phyloP scores from a whole-genome alignment of 495 filamentous ascomycete species.

The Aspergillus nanangensis region DNA sequence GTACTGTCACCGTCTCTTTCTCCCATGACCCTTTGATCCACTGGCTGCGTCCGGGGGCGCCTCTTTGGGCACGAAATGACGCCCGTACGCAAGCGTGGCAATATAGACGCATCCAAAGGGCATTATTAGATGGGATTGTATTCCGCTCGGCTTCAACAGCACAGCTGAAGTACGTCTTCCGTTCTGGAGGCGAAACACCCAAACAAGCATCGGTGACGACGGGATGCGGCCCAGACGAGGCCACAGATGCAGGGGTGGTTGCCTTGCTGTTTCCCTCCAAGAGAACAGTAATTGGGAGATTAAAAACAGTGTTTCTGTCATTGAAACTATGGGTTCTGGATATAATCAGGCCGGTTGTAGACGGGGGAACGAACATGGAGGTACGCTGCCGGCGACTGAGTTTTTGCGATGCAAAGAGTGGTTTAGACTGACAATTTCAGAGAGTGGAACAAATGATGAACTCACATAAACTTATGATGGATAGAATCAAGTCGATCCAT shows the following conservation, averaged over 20 bases:
- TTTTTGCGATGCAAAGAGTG: background rate
- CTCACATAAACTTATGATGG: constrained; percentile 7
- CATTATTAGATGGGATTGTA: constrained; percentile 20
- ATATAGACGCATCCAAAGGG: constrained; percentile 21
- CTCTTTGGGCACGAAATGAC: constrained; percentile 11
- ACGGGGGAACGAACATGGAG: constrained; percentile 10
- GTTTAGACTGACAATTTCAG: constrained; percentile 3
- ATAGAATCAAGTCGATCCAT: constrained; percentile 8
- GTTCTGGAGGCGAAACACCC: background rate
- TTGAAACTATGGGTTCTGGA: constrained; percentile 21
- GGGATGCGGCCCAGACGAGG: background rate
- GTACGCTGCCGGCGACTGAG: too few species aligned
- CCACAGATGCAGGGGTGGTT: constrained; percentile 17
- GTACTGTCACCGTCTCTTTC: constrained; percentile 23
- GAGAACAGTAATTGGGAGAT: constrained; percentile 10
- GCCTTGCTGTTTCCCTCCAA: constrained; percentile 22
- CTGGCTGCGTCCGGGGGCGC: constrained; percentile 26
- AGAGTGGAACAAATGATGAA: constrained; percentile 14
- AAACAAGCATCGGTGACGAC: background rate
- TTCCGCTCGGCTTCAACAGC: constrained; percentile 9
- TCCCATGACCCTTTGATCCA: constrained; percentile 24
- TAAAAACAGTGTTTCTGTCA: constrained; percentile 5
- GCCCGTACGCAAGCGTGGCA: constrained; percentile 17
- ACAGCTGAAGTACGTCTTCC: constrained; percentile 9
- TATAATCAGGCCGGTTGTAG: constrained; percentile 10